Conservation (phyloP, 179 eudicot genomes). For the Carnegiea gigantea region DNA sequence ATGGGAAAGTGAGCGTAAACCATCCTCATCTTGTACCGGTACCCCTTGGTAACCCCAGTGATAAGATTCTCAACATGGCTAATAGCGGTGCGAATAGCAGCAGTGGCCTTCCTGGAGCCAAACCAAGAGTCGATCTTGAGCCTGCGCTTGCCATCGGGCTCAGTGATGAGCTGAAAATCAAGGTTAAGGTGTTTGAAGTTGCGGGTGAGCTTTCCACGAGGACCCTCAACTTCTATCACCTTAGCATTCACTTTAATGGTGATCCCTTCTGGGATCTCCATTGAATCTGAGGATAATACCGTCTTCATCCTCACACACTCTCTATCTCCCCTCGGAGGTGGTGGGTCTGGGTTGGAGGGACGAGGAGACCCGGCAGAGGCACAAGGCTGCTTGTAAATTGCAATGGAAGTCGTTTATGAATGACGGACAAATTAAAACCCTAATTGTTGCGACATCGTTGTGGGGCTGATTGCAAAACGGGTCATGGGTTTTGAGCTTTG, state of each 20-base stretch:
- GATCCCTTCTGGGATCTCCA: slow-evolving; percentile 79
- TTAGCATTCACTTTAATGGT: slow-evolving; percentile 58
- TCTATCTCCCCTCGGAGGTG: not conserved
- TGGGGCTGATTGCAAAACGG: not conserved
- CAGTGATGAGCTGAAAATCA: slow-evolving; percentile 51
- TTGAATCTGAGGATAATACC: slow-evolving; percentile 50
- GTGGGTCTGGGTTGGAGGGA: not conserved
- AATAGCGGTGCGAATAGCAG: slow-evolving; percentile 68
- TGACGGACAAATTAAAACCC: slow-evolving; percentile 9
- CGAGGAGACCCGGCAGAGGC: not conserved
- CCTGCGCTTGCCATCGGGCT: slow-evolving; percentile 41
- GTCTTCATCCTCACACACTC: slow-evolving; percentile 50
- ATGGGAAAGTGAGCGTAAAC: slow-evolving; percentile 80
- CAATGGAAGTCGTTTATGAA: not conserved
- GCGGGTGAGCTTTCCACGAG: slow-evolving; percentile 54
- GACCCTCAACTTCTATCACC: slow-evolving; percentile 58
- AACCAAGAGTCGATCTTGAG: slow-evolving; percentile 74
- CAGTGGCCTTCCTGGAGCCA: slow-evolving; percentile 54
- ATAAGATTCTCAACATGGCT: slow-evolving; percentile 59
- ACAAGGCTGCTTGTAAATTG: not conserved
- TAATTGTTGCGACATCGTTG: not conserved
- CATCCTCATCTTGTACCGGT: slow-evolving; percentile 68
- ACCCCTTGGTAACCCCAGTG: slow-evolving; percentile 64
- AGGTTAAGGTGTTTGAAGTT: slow-evolving; percentile 68
- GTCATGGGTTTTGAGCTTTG: not conserved